A percentile compares a stretch with the other conserved stretches of the same genome.
These are phyloP conservation scores for Plasmodium reichenowi DNA, from an alignment of 169 alveolate species.

Conservation along the genomic window DNA sequence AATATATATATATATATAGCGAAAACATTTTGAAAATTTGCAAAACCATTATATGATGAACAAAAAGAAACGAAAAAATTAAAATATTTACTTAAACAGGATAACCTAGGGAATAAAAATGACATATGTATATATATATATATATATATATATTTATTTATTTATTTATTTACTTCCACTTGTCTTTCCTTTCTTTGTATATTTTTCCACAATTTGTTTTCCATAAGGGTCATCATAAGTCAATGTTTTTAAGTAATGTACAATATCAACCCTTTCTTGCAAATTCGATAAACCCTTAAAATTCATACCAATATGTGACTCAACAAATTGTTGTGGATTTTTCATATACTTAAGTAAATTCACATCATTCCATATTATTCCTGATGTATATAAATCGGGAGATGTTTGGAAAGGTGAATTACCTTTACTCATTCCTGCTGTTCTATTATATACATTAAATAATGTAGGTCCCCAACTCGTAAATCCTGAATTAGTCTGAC, in stretches of 20 bases:
- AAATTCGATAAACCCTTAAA: conserved; percentile 85
- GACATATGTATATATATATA: background rate
- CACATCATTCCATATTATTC: conserved; percentile 89
- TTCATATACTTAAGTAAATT: conserved; percentile 88
- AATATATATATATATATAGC: no score
- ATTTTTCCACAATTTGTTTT: conserved; percentile 77
- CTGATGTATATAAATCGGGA: conserved; percentile 80
- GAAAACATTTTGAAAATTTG: no score
- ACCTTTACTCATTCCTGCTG: conserved; percentile 85
- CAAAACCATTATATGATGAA: no score
- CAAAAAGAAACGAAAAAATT: no score
- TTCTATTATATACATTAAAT: conserved; percentile 87
- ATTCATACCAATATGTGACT: conserved; percentile 85
- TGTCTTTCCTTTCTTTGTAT: conserved; percentile 28
- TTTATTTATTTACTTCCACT: background rate
- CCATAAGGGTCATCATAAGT: conserved; percentile 86
- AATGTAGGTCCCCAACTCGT: conserved; percentile 88
- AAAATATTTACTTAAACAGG: no score
- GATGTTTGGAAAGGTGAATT: conserved; percentile 80
- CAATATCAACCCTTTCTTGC: conserved; percentile 88
- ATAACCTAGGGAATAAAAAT: background rate
- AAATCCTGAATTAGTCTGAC: conserved; percentile 84
- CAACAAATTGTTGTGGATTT: conserved; percentile 84
- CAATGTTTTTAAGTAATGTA: conserved; percentile 84
- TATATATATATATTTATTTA: background rate